Evolutionary conservation across 495 filamentous ascomycete genomes (phyloP).

Genomic region (Aspergillus steynii): DNA sequence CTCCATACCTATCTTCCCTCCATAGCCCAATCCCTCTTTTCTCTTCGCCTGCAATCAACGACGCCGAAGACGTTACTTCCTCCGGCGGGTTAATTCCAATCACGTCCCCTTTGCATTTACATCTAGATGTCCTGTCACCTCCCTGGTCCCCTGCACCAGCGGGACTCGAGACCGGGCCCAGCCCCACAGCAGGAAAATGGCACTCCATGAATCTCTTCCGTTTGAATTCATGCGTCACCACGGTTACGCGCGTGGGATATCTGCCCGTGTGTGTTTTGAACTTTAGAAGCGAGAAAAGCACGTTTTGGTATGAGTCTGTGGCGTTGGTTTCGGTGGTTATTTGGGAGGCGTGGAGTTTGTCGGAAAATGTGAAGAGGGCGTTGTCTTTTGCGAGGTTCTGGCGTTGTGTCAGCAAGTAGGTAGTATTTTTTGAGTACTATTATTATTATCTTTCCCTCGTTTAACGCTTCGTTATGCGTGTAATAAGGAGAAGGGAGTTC

Average conservation of each 20-base stretch:
- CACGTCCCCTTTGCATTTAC: constrained; percentile 45
- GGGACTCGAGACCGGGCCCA: constrained; percentile 25
- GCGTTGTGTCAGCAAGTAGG: not conserved
- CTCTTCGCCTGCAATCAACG: constrained; percentile 42
- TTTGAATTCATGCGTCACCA: constrained; percentile 80
- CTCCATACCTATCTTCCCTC: constrained; percentile 47
- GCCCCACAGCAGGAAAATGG: constrained; percentile 65
- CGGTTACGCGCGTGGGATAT: constrained; percentile 52
- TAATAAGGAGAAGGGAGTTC: constrained; percentile 1
- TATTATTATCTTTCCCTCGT: not conserved
- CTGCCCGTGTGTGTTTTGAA: constrained; percentile 51
- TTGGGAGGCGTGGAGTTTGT: constrained; percentile 23
- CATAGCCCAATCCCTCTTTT: constrained; percentile 45
- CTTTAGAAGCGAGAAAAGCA: constrained; percentile 65
- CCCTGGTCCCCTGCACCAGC: not conserved
- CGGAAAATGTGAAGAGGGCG: constrained; percentile 30
- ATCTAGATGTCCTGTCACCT: constrained; percentile 12
- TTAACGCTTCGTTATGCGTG: not conserved
- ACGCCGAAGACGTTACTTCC: constrained; percentile 47
- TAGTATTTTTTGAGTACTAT: constrained; percentile 9
- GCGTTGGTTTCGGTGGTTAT: constrained; percentile 62
- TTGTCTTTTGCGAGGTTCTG: constrained; percentile 50
- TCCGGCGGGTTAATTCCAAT: constrained; percentile 72
- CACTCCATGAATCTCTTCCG: constrained; percentile 61
- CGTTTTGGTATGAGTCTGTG: constrained; percentile 78